Evolutionary conservation across 1,284 basidiomycete genomes (phyloP), one percentile per base, ranked within the genome.

Genomic region (Rhodotorula sp.): DNA sequence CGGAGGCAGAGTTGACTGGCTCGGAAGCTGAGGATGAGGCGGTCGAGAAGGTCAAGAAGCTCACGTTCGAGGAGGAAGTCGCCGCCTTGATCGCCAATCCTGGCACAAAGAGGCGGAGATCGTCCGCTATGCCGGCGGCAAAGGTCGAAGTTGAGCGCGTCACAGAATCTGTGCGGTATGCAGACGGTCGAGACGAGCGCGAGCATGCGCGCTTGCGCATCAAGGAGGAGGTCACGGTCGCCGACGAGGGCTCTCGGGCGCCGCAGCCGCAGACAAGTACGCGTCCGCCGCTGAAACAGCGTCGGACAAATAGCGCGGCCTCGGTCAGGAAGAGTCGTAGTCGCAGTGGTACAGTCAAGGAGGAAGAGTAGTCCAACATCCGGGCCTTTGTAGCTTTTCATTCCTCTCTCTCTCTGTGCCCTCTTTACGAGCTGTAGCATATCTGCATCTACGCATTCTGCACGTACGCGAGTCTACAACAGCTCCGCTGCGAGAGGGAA

Each of bases 51-150:
- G 17, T 20, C 30, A 46, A 60, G 48, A 73, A 68, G 57, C n/a
- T 59, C 29, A 70, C 62, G 26, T 73, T 70, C 14, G 68, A 73
- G 22, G 72, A 73, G 49, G 69, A 73, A 30, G 68, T 73, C 8
- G 54, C 57, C 2, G 72, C 60, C 18, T 30, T 73, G 22, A 68
- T 70, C 22, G 68, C 64, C 1, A 59, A 51, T 5, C 72, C 72
- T 26, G 51, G 45, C 6, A 53, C 44, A 22, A 60, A 66, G 46
- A 51, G 49, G 3, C 57, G 62, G 49, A 45, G 58, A 60, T 54
- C 45, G 64, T 44, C 37, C 30, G 61, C 24, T 51, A 61, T 24
- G 53, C 63, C 57, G 17, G 42, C 17, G 2, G n/a, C 57, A 1
- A 17, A 26, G 1, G 51, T 29, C 17, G n/a, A 17, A 6, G 53